These are phyloP conservation scores for Cystobasidium pallidum DNA, from an alignment of 1,284 basidiomycete genomes.

Conservation along the genomic window DNA sequence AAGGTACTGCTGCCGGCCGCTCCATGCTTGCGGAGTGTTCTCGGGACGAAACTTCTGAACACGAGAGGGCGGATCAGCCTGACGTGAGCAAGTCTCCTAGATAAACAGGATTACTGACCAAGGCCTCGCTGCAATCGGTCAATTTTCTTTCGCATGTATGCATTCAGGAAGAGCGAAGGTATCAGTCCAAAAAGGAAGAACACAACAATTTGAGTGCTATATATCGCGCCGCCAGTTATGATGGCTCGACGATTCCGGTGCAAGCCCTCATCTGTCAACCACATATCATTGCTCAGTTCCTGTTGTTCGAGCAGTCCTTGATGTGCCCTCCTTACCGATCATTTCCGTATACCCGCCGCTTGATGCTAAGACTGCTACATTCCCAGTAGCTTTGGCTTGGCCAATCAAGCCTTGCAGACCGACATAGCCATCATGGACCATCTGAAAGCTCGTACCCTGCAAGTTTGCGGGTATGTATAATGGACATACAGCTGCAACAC, in stretches of 20 bases:
- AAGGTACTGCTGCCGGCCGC: not conserved
- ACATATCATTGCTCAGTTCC: too few relatives aligned
- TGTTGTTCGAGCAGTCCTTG: too few relatives aligned
- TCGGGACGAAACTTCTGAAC: not conserved
- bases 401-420: not conserved
- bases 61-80: not conserved
- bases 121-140: not conserved
- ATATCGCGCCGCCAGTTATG: not conserved
- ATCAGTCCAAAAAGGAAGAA: constrained; percentile 2
- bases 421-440: not conserved
- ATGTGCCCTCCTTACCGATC: not conserved
- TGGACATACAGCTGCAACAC: not conserved
- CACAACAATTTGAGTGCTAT: not conserved
- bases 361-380: not conserved
- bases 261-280: not conserved
- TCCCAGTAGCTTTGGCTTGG: not conserved
- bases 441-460: not conserved
- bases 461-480: not conserved
- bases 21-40: not conserved
- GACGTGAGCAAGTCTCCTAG: too few relatives aligned
- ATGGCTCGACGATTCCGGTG: not conserved
- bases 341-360: not conserved
- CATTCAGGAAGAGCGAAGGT: constrained; percentile 7
- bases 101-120: too few relatives aligned
- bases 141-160: constrained; percentile 7